Evolutionary conservation across 208 protist species (phyloP), one percentile per base, ranked within the genome.

Genomic region (Trypanosomatidae sp.): DNA sequence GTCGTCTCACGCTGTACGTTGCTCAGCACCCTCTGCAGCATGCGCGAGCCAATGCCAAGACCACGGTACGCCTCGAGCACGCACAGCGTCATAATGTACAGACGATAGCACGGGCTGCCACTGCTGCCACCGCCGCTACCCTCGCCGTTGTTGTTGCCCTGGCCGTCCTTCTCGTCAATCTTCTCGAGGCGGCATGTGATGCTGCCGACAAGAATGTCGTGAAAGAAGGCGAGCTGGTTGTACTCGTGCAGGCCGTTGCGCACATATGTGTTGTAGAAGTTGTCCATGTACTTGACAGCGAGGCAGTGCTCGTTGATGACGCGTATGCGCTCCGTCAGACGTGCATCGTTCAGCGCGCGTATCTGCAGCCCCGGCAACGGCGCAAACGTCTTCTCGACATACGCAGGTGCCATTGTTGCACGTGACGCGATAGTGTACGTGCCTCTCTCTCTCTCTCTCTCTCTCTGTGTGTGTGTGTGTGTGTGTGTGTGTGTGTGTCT

Each of bases 61-160:
- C 77, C 61, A 7, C 92, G 77, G 63, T 97, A 97, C 16, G 89
- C 71, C 48, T 79, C 78, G 21, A 97, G 69, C 20, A 94, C 88
- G 3, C 68, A 66, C 41, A 97, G 76, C 23, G 88, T 96, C 89
- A 97, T 96, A 52, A 97, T 86, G 69, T 97, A 97, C 16, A 94
- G 60, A 6, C 43, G 45, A 33, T 66, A 66, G 33, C n/a, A 35
- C n/a, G 11, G n/a, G 11, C 30, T 35, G n/a, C n/a, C n/a, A 15
- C 11, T 35, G 11, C 11, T 35, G n/a, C 11, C n/a, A n/a, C 30
- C n/a, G n/a, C n/a, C n/a, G n/a, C n/a, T n/a, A n/a, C n/a, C 43
- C 35, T 46, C n/a, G n/a, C n/a, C n/a, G n/a, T n/a, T n/a, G n/a
- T n/a, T n/a, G n/a, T n/a, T n/a, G n/a, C n/a, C n/a, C n/a, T n/a